Evolutionary conservation across 257 asterid genomes (phyloP), one percentile per base, ranked within the genome.

Genomic region (Rehmannia glutinosa): DNA sequence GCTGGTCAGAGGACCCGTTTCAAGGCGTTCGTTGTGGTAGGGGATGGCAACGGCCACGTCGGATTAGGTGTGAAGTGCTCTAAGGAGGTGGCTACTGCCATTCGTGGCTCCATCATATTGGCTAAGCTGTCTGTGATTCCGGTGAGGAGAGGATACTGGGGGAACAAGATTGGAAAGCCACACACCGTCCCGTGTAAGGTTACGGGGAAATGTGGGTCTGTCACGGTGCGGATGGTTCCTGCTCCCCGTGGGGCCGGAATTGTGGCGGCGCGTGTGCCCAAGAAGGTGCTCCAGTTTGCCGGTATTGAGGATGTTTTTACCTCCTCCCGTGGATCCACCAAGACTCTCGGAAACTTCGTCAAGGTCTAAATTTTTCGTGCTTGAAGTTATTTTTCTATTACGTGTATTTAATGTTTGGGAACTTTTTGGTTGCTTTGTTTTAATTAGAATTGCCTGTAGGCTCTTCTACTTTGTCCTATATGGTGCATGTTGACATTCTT

Each of bases 181-280:
- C 97, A 91, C 33, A 91, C 97, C 0, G 97, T 91, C 15, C 97
- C 97, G 0, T 91, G 97, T 43, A 91, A 91, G 89, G 97, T 91
- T 1, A 91, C 97, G 0, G 96, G 97, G 4, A 91, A 91, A 42
- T 91, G 97, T 73, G 97, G 97, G 0, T 87, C 96, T 2, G 97
- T 90, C 20, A 87, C 96, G 0, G 97, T 90, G 62, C 60, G 97
- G 42, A 87, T 90, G 97, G 97, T 90, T 10, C 97, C 97, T 20
- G 97, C 97, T 3, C 97, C 97, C 0, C 82, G 90, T 90, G 11
- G 97, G 97, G 86, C 97, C 1, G 96, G 97, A 0, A 90, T 90
- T 46, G 97, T 90, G 8, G 97, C 97, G 1, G 97, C 97, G 5
- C 84, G 97, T 38, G 97, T 90, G 43, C 96, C 96, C 0, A 90